Percentiles rank a stretch among this genome's conserved stretches.
Conservation (phyloP, 2,329 filamentous ascomycete species). For the Ascochyta fabae region DNA sequence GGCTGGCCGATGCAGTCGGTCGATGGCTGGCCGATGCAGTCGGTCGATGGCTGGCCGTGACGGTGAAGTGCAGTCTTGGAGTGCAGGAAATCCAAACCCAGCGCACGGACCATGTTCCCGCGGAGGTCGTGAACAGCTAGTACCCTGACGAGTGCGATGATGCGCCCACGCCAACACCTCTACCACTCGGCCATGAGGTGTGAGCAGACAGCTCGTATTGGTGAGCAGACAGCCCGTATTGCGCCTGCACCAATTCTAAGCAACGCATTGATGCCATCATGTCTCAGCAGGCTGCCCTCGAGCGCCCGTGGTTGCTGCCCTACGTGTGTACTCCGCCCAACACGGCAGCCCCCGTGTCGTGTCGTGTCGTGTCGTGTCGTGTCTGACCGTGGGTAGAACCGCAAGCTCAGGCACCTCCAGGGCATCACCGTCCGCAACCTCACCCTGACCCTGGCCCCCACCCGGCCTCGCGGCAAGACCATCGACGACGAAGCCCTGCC, state of each 20-base stretch:
- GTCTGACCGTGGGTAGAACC: slow-evolving; percentile 64
- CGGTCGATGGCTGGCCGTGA: slow-evolving; percentile 2
- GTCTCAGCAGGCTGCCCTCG: slow-evolving; percentile 28
- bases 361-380: neutral
- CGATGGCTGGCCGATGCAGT: slow-evolving; percentile 16
- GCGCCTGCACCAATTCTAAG: neutral
- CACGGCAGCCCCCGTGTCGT: neutral
- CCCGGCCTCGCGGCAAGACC: slow-evolving; percentile 62
- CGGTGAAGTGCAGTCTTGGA: neutral
- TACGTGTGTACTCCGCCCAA: slow-evolving; percentile 31
- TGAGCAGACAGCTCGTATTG: neutral
- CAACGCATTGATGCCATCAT: slow-evolving; percentile 2
- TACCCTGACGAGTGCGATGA: no score
- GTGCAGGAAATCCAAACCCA: slow-evolving; percentile 6
- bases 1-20: no score
- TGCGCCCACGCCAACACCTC: neutral
- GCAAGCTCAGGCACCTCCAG: slow-evolving; percentile 84
- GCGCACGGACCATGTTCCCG: slow-evolving; percentile 15
- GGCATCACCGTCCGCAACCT: slow-evolving; percentile 89
- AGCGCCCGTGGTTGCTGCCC: slow-evolving; percentile 49
- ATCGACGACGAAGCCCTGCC: slow-evolving; percentile 79
- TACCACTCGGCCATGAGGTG: slow-evolving; percentile 22
- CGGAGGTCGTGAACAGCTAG: slow-evolving; percentile 6
- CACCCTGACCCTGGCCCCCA: slow-evolving; percentile 65
- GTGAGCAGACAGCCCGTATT: neutral